Conservation (phyloP, 2,329 filamentous ascomycete species). For the Fusarium foetens region DNA sequence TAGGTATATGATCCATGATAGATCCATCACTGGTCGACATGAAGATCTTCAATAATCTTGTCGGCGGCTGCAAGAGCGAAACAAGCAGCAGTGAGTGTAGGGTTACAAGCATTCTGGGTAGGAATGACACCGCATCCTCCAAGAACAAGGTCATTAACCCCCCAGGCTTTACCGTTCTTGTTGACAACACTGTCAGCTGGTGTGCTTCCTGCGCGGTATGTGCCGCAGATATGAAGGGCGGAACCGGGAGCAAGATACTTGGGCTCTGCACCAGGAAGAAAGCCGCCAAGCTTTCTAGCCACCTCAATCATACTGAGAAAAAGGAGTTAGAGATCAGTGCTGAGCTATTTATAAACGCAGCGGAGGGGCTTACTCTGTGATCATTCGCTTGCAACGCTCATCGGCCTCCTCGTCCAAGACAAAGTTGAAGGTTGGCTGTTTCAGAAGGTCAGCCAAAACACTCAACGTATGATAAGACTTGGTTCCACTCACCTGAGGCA, state of each 20-base stretch:
- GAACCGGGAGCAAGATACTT: slow-evolving; percentile 5
- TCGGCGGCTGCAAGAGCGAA: slow-evolving; percentile 8
- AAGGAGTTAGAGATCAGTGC: background rate
- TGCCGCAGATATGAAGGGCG: slow-evolving; percentile 4
- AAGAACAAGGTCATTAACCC: background rate
- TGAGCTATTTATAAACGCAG: background rate
- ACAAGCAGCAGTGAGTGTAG: slow-evolving; percentile 1
- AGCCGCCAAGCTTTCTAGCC: background rate
- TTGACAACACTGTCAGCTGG: background rate
- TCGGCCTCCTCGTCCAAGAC: background rate
- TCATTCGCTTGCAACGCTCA: background rate
- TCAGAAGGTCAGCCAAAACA: background rate
- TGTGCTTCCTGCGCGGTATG: background rate
- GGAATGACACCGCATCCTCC: slow-evolving; percentile 7
- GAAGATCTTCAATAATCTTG: slow-evolving; percentile 2
- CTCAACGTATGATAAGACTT: accelerated
- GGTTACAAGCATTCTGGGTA: slow-evolving; percentile 3
- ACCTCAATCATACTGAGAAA: background rate
- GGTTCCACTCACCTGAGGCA: background rate
- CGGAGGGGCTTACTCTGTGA: background rate
- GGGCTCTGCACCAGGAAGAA: background rate
- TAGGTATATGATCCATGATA: too few species aligned
- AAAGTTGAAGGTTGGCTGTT: slow-evolving; percentile 9
- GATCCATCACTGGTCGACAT: background rate
- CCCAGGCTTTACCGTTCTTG: background rate